Evolutionary conservation across 768 basidiomycete genomes (phyloP), one percentile per base, ranked within the genome.

Genomic region (Pisolithus tinctorius): DNA sequence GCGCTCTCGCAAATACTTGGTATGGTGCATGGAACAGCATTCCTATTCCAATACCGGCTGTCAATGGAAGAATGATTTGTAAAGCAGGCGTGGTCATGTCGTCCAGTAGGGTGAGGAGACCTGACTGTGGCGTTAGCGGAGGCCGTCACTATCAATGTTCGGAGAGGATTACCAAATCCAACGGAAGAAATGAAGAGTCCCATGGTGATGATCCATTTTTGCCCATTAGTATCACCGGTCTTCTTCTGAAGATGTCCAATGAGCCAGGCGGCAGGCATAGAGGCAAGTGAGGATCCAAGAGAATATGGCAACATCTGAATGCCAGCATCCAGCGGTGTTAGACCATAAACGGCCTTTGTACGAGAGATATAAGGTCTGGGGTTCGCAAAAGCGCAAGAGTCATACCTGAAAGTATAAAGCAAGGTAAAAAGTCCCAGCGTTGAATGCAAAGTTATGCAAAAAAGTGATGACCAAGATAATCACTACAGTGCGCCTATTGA

Each of bases 1-100:
- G 65, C 11, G 83, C 80, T 53, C 75, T 76, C 45, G 80, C 80
- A 63, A 92, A 87, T 8, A 89, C 78, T 61, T 89, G 87, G 60
- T 88, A 90, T 7, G 90, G 90, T 0, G 88, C 83, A 61, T 91
- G 88, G 67, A 91, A 90, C 26, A 91, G 70, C 80, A 91, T 83
- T 37, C 90, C 89, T 52, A 93, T 63, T 9, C 89, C 89, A 31
- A 88, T 67, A 14, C 90, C 90, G 45, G 85, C 79, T 52, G 90
- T 71, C 37, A 92, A 68, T 6, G 87, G 83, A 63, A 78, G 85
- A n/a, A 74, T 48, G 37, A 70, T 63, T 64, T 88, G 82, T 36
- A 69, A 53, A 14, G 66, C 56, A 30, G 68, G 61, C 39, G 68
- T 60, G 8, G 86, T 74, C 45, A 71, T 60, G 52, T 81, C 81